Conservation (phyloP, 768 basidiomycete species). For the Lactarius evosmus region DNA sequence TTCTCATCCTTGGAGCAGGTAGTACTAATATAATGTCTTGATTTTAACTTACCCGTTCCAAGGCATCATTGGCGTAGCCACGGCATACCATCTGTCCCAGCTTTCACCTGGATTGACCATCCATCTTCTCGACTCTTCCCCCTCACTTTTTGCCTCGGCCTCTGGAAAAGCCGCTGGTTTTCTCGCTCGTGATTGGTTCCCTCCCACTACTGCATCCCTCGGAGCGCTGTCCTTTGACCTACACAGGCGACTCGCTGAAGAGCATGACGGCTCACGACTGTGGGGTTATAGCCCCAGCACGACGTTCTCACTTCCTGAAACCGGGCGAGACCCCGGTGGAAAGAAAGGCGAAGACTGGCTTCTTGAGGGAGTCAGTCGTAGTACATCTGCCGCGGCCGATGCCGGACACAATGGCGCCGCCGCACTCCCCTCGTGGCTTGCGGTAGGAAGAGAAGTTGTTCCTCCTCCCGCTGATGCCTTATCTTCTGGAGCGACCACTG, state of each 20-base stretch:
- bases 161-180: conserved; percentile 41
- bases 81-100: conserved; percentile 41
- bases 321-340: background rate
- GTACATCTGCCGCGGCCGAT: conserved; percentile 21
- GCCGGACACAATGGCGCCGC: background rate
- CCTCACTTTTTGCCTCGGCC: conserved; percentile 39
- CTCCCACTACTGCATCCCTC: conserved; percentile 21
- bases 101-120: conserved; percentile 34
- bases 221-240: conserved; percentile 28
- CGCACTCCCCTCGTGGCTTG: conserved; percentile 17
- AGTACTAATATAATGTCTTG: background rate
- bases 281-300: conserved; percentile 42
- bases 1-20: conserved; percentile 45
- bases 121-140: conserved; percentile 42
- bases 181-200: conserved; percentile 40
- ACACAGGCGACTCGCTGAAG: conserved; percentile 39
- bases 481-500: conserved; percentile 33
- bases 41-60: background rate
- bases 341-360: conserved; percentile 34
- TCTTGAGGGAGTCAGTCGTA: conserved; percentile 30
- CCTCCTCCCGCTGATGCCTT: conserved; percentile 20
- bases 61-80: conserved; percentile 45
- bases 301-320: conserved; percentile 32
- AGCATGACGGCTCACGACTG: conserved; percentile 37
- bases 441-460: background rate